phyloP scores from a whole-genome alignment of 176 grass and related monocot species.

The Guadua angustifolia region DNA sequence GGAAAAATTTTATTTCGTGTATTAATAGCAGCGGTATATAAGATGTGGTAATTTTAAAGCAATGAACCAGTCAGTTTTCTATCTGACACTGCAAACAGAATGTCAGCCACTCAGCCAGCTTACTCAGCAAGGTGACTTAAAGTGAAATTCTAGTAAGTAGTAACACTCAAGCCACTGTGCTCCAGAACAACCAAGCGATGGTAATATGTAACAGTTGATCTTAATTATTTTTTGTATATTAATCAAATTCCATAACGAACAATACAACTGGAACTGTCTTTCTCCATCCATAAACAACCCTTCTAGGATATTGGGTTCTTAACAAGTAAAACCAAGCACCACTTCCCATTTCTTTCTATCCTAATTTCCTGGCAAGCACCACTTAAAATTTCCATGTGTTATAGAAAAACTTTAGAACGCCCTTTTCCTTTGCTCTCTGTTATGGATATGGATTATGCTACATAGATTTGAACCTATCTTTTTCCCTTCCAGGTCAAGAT shows the following conservation, averaged over 20 bases:
- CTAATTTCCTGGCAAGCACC: not conserved
- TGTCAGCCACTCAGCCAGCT: not conserved
- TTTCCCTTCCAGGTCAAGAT: constrained; percentile 68
- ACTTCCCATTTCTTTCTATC: not conserved
- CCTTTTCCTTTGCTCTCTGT: not conserved
- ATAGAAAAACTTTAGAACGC: not conserved
- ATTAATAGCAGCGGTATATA: not conserved
- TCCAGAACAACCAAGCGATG: not conserved
- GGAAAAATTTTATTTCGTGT: not conserved
- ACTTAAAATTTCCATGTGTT: not conserved
- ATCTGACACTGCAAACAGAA: constrained; percentile 3
- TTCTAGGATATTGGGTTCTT: not conserved
- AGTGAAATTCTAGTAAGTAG: constrained; percentile 12
- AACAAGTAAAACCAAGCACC: not conserved
- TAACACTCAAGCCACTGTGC: constrained; percentile 1
- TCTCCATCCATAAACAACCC: constrained; percentile 20
- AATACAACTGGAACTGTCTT: not conserved
- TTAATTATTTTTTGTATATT: not conserved
- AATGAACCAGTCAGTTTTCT: not conserved
- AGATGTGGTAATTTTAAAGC: not conserved
- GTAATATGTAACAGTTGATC: not conserved
- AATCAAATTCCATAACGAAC: not conserved
- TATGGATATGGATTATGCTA: not conserved
- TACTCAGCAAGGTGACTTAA: not conserved
- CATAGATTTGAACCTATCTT: constrained; percentile 17